Evolutionary conservation across 139 green algal species (phyloP).

Genomic region (Trebouxia sp.): DNA sequence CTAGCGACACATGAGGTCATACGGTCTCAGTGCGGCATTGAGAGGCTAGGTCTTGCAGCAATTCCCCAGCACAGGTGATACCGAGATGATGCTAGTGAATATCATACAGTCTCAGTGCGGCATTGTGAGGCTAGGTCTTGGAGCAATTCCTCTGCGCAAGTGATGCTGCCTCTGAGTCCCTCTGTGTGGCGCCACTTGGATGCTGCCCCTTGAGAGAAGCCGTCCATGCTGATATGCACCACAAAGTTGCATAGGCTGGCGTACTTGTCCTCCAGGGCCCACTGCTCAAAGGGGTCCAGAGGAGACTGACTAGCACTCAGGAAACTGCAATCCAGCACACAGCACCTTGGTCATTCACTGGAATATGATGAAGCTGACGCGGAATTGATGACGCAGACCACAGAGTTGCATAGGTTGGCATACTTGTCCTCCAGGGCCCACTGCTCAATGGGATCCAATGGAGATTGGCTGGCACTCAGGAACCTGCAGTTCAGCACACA

Average conservation of each 20-base stretch:
- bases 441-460: not conserved
- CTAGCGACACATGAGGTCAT: not conserved
- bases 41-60: slow-evolving; percentile 21
- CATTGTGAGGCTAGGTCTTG: slow-evolving; percentile 5
- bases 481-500: slow-evolving; percentile 22
- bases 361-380: no score
- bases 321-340: slow-evolving; percentile 22
- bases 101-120: not conserved
- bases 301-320: not conserved
- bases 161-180: slow-evolving; percentile 20
- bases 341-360: no score
- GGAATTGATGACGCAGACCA: slow-evolving; percentile 1
- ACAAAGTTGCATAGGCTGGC: slow-evolving; percentile 14
- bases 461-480: not conserved
- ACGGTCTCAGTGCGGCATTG: not conserved
- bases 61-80: slow-evolving; percentile 19
- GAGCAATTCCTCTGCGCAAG: slow-evolving; percentile 26
- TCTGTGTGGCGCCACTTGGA: slow-evolving; percentile 17
- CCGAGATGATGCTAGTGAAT: not conserved
- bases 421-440: slow-evolving; percentile 14
- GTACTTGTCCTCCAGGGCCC: slow-evolving; percentile 15
- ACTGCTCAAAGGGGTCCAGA: not conserved
- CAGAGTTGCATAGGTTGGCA: slow-evolving; percentile 11
- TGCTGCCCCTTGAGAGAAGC: slow-evolving; percentile 20
- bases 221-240: slow-evolving; percentile 29